Evolutionary conservation across 176 grass and related monocot genomes (phyloP), one percentile per base, ranked within the genome.

Genomic region (Echinochloa phyllopogon): DNA sequence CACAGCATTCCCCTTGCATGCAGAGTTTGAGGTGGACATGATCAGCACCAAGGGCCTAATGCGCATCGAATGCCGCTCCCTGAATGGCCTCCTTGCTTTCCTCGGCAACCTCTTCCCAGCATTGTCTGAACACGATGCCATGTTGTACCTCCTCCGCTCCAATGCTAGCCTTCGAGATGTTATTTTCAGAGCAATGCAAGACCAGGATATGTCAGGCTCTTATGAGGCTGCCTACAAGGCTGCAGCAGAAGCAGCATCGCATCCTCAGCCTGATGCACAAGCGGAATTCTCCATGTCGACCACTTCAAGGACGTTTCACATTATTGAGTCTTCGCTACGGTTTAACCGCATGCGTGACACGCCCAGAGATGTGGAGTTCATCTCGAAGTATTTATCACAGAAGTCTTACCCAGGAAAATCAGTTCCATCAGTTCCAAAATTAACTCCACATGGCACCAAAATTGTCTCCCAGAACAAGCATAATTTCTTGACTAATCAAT

Each of bases 121-220:
- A 74, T 50, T 74, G 27, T 53, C 72, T 37, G 72, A 74, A 53
- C 72, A 74, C 12, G 72, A 74, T 33, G 72, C 48, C 48, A 53
- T 53, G 49, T 0, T 20, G 25, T 20, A 36, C 72, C 72, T 74
- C 53, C 18, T 74, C 48, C 49, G 29, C 72, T 53, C 25, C 27
- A 53, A 74, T 74, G 72, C 16, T 38, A 74, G 27, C 47, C 48
- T 38, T 3, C 13, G 53, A 18, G 48, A 53, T 21, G 48, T 20
- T 48, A 37, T 74, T 74, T 74, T 74, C 4, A 53, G 72, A 74
- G 48, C 72, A 74, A 74, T 74, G 72, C 7, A 9, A 10, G 18
- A 55, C 1, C 49, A 37, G 52, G 49, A 20, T 37, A 53, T 52
- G 9, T 27, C 6, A 3, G 3, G 48, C 48, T 55, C 72, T 53